Evolutionary conservation across 306 rosid genomes (phyloP).

Genomic region (Lathyrus aphaca): DNA sequence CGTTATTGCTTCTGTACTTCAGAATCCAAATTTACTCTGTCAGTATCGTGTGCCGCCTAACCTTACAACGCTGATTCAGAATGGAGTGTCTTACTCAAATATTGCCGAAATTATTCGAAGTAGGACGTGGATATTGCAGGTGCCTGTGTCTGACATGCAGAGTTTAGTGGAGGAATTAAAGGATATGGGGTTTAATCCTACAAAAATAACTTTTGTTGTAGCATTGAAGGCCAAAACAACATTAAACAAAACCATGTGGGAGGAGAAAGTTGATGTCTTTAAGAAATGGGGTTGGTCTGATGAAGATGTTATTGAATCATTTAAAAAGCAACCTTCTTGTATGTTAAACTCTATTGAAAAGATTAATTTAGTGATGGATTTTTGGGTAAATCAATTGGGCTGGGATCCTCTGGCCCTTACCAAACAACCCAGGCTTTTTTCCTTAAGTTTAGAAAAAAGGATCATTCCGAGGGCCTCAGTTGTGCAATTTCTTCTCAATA

Average conservation of each 20-base stretch:
- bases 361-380: constrained; percentile 42
- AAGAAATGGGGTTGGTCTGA: constrained; percentile 64
- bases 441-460: constrained; percentile 51
- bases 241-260: neutral
- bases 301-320: constrained; percentile 33
- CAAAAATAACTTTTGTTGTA: neutral
- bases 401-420: constrained; percentile 1
- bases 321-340: constrained; percentile 40
- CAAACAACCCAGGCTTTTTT: neutral
- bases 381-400: constrained; percentile 49
- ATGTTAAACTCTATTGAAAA: constrained; percentile 46
- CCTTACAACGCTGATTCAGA: neutral
- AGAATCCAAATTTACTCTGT: neutral
- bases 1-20: neutral
- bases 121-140: neutral
- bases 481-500: constrained; percentile 35
- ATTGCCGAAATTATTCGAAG: neutral
- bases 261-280: constrained; percentile 39
- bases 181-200: neutral
- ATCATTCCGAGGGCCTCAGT: constrained; percentile 51
- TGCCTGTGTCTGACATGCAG: neutral
- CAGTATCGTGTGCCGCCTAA: neutral
- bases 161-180: neutral
- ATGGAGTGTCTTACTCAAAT: neutral
- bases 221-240: neutral